Evolutionary conservation across 2,329 filamentous ascomycete species (phyloP).

Genomic region (Neofusicoccum laricinum): DNA sequence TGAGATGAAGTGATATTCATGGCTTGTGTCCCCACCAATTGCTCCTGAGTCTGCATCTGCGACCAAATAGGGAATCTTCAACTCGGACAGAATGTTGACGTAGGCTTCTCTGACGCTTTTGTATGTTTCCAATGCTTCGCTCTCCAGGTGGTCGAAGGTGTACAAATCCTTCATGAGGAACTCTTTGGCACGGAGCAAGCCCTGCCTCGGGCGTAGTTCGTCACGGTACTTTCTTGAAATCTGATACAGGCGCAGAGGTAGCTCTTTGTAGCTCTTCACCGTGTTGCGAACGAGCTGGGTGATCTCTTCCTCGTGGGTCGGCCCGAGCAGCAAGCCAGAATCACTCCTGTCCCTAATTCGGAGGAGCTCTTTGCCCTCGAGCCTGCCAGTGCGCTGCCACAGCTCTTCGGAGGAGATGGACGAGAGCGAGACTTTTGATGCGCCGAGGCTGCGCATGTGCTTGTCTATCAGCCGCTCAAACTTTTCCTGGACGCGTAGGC

Average conservation of each 20-base stretch:
- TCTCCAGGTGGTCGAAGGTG: constrained; percentile 74
- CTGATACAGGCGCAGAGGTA: constrained; percentile 87
- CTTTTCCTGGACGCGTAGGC: constrained; percentile 83
- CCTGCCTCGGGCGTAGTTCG: constrained; percentile 83
- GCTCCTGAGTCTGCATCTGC: constrained; percentile 92
- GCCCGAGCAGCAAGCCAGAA: constrained; percentile 71
- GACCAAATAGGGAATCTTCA: constrained; percentile 79
- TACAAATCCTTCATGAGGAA: constrained; percentile 99
- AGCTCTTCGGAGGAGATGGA: constrained; percentile 80
- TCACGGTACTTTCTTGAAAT: constrained; percentile 93
- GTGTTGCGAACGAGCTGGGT: constrained; percentile 72
- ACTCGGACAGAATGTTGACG: constrained; percentile 70
- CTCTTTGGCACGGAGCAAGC: constrained; percentile 81
- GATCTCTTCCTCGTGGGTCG: constrained; percentile 96
- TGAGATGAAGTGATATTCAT: constrained; percentile 88
- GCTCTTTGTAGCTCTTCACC: constrained; percentile 77
- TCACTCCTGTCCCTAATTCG: constrained; percentile 76
- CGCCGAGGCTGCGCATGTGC: constrained; percentile 75
- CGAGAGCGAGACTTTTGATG: constrained; percentile 78
- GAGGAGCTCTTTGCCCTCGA: constrained; percentile 83
- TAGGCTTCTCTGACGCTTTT: constrained; percentile 71
- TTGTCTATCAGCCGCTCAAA: constrained; percentile 81
- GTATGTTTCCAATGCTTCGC: constrained; percentile 78
- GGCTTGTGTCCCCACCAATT: constrained; percentile 89
- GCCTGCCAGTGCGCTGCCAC: constrained; percentile 79